Evolutionary conservation across 345 rosid genomes (phyloP).

Genomic region (Heritiera fomes): DNA sequence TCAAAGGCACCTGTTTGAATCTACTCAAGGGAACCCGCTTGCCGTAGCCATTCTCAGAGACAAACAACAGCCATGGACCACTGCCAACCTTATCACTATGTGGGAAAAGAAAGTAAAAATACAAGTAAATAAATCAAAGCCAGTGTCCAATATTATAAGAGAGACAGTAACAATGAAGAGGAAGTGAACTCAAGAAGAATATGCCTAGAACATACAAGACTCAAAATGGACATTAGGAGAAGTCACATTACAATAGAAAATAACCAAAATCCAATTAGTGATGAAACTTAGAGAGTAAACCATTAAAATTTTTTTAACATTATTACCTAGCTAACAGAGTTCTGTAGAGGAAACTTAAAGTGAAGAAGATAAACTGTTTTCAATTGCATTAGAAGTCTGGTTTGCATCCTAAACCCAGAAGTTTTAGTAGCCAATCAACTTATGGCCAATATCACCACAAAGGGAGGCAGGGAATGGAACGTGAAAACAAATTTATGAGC

Average conservation of each 20-base stretch:
- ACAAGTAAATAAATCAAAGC: slow-evolving; percentile 17
- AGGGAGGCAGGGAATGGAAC: not conserved
- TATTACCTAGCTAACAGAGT: not conserved
- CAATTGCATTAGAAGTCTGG: not conserved
- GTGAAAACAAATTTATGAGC: not conserved
- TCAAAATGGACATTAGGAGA: not conserved
- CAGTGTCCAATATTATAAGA: not conserved
- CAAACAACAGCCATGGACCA: slow-evolving; percentile 91
- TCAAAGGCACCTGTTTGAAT: slow-evolving; percentile 56
- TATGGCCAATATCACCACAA: not conserved
- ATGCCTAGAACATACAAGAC: not conserved
- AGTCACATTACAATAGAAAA: not conserved
- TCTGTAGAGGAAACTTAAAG: not conserved
- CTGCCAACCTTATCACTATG: slow-evolving; percentile 40
- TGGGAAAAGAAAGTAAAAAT: slow-evolving; percentile 16
- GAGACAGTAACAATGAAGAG: not conserved
- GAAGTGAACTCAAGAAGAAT: not conserved
- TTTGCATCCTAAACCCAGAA: not conserved
- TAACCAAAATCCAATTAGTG: not conserved
- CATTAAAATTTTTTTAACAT: not conserved
- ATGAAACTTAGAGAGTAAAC: not conserved
- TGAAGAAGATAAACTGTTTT: not conserved
- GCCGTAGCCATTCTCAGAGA: slow-evolving; percentile 86
- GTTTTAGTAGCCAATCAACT: not conserved
- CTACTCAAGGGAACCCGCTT: slow-evolving; percentile 91